These are phyloP conservation scores for Rhinocladiella similis DNA, from an alignment of 2,329 filamentous ascomycete species.

Conservation along the genomic window DNA sequence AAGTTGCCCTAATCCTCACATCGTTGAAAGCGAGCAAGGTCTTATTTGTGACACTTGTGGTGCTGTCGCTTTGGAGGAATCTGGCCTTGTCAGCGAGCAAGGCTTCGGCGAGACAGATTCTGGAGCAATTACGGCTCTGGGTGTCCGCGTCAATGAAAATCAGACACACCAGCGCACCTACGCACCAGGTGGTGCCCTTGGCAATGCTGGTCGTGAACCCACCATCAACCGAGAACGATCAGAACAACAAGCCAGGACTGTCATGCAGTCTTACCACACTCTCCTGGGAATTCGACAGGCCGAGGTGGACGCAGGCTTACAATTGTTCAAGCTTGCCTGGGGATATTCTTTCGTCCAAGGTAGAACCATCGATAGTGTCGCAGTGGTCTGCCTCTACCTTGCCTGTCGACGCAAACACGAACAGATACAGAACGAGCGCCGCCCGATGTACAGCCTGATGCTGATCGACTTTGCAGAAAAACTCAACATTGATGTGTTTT, in stretches of 20 bases:
- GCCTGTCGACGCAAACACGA: conserved; percentile 62
- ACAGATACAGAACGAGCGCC: conserved; percentile 54
- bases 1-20: conserved; percentile 45
- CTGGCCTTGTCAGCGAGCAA: conserved; percentile 88
- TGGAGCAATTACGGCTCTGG: conserved; percentile 87
- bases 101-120: conserved; percentile 84
- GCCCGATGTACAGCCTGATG: conserved; percentile 58
- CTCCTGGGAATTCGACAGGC: conserved; percentile 61
- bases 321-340: conserved; percentile 75
- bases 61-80: conserved; percentile 74
- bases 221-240: conserved; percentile 37
- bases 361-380: conserved; percentile 79
- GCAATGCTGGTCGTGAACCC: conserved; percentile 31
- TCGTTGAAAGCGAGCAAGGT: conserved; percentile 48
- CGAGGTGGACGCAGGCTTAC: conserved; percentile 55
- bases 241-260: conserved; percentile 35
- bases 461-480: conserved; percentile 89
- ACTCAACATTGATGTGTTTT: conserved; percentile 78
- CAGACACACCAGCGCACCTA: conserved; percentile 71
- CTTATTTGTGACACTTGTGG: conserved; percentile 79
- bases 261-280: conserved; percentile 63
- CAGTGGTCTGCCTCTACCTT: conserved; percentile 87
- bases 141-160: conserved; percentile 81
- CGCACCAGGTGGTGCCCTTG: conserved; percentile 45
- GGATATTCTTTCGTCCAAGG: conserved; percentile 80